Evolutionary conservation across 768 basidiomycete species (phyloP).

Genomic region (Phallus indusiatus): DNA sequence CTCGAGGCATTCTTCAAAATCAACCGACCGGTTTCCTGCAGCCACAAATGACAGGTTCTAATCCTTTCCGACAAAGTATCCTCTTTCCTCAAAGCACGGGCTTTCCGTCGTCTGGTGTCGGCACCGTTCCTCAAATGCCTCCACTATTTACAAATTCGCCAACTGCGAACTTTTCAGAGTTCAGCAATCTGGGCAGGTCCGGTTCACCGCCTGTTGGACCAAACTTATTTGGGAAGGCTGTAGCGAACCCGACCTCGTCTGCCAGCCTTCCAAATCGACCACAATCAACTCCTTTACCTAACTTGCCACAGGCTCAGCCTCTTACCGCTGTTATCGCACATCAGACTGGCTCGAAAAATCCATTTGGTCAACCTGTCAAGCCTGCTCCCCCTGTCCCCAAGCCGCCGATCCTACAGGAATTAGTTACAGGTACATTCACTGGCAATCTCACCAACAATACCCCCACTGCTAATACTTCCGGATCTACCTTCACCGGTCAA

Average conservation of each 20-base stretch:
- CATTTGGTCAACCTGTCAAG: constrained; percentile 71
- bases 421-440: constrained; percentile 43
- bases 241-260: background rate
- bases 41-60: constrained; percentile 44
- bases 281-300: constrained; percentile 8
- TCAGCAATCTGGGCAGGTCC: background rate
- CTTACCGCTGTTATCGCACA: constrained; percentile 55
- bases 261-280: constrained; percentile 4
- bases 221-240: background rate
- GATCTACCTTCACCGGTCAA: constrained; percentile 3
- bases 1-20: constrained; percentile 42
- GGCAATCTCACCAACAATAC: background rate
- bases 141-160: constrained; percentile 12
- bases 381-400: constrained; percentile 60
- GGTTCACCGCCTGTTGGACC: background rate
- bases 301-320: constrained; percentile 15
- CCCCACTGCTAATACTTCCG: background rate
- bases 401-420: constrained; percentile 71
- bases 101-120: constrained; percentile 34
- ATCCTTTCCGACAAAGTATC: constrained; percentile 81
- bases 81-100: constrained; percentile 57
- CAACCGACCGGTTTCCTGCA: constrained; percentile 40
- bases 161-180: background rate
- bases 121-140: constrained; percentile 7
- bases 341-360: constrained; percentile 91